These are phyloP conservation scores for Metarhizium anisopliae DNA, from an alignment of 2,329 filamentous ascomycete species.

Conservation along the genomic window DNA sequence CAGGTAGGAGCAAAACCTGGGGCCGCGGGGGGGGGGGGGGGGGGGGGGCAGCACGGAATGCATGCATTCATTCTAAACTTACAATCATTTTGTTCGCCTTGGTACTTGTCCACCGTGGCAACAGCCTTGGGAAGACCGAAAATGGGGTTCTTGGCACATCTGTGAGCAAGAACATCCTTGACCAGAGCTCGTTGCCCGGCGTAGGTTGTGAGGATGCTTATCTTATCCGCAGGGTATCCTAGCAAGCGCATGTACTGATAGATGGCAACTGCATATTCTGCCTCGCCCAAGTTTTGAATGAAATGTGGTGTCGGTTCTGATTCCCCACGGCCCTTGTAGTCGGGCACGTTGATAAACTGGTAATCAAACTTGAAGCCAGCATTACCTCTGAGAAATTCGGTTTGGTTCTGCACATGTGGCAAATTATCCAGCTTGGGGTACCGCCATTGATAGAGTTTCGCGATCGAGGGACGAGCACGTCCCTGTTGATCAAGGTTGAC, in stretches of 20 bases:
- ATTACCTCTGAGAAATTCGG: conserved; percentile 75
- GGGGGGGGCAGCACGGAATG: neutral
- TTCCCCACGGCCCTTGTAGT: conserved; percentile 88
- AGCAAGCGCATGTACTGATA: conserved; percentile 97
- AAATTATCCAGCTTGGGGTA: conserved; percentile 76
- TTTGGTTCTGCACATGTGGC: conserved; percentile 56
- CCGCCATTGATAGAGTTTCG: conserved; percentile 86
- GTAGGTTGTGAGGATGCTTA: conserved; percentile 88
- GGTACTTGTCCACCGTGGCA: conserved; percentile 95
- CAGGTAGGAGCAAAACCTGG: neutral
- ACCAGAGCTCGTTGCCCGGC: conserved; percentile 86
- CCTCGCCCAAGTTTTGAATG: conserved; percentile 92
- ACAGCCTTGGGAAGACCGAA: conserved; percentile 88
- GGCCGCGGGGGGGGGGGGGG: no score
- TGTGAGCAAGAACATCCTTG: conserved; percentile 72
- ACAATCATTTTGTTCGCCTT: conserved; percentile 99
- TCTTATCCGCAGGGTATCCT: conserved; percentile 75
- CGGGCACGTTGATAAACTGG: conserved; percentile 90
- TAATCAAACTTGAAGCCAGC: conserved; percentile 89
- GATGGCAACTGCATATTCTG: conserved; percentile 91
- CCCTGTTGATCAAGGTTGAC: conserved; percentile 91
- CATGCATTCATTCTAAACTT: conserved; percentile 31
- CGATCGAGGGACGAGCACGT: conserved; percentile 77
- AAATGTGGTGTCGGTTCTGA: conserved; percentile 87
- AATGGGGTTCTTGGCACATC: conserved; percentile 72